A percentile compares a stretch with the other conserved stretches of the same genome.
phyloP scores from a whole-genome alignment of 1,284 basidiomycete genomes.

The Tetrapyrgos nigripes region DNA sequence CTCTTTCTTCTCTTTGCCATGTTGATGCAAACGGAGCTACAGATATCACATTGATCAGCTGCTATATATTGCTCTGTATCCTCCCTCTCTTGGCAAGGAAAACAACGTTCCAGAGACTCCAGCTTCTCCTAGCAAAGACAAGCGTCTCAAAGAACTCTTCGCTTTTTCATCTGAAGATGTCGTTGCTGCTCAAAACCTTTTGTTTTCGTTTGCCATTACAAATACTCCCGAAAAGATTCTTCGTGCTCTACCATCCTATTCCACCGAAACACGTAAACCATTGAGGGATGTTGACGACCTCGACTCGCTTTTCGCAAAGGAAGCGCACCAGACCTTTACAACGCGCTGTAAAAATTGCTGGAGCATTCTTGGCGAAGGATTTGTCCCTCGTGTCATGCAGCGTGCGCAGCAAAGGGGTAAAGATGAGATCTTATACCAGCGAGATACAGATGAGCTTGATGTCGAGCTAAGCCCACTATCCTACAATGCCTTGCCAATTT shows the following conservation, averaged over 20 bases:
- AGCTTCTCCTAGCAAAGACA: conserved; percentile 51
- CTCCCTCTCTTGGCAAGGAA: conserved; percentile 44
- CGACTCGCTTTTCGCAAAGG: conserved; percentile 63
- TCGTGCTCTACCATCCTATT: conserved; percentile 60
- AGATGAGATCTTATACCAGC: conserved; percentile 27
- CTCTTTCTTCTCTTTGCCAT: conserved; percentile 13
- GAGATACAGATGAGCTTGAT: conserved; percentile 24
- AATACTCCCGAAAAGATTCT: conserved; percentile 61
- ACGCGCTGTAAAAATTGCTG: conserved; percentile 65
- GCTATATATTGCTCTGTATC: conserved; percentile 70
- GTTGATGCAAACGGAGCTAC: not conserved
- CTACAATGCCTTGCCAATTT: conserved; percentile 65
- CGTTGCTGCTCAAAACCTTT: conserved; percentile 56
- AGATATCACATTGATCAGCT: conserved; percentile 71
- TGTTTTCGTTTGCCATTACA: conserved; percentile 60
- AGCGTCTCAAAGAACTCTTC: conserved; percentile 46
- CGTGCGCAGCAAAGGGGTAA: conserved; percentile 35
- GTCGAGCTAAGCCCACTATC: conserved; percentile 42
- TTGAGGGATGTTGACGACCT: conserved; percentile 42
- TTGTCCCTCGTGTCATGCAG: conserved; percentile 37
- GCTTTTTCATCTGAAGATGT: conserved; percentile 51
- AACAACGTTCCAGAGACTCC: conserved; percentile 38
- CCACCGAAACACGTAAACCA: conserved; percentile 23
- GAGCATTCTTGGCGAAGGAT: conserved; percentile 62
- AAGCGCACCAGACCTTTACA: conserved; percentile 53